Conservation (phyloP, 768 basidiomycete species). For the Boletellus sp. region DNA sequence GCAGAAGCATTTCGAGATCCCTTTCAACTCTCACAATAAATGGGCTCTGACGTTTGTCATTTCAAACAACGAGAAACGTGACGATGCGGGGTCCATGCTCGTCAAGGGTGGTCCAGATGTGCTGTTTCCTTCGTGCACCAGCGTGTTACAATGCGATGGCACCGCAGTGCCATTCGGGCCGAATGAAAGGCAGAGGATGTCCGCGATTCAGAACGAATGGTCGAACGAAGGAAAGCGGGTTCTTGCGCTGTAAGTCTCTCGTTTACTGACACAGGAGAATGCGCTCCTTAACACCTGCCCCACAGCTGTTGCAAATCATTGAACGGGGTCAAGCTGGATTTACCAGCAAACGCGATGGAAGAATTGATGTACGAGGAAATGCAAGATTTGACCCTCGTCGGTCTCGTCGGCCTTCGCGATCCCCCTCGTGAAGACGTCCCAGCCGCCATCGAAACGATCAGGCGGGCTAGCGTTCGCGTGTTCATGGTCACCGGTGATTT, state of each 20-base stretch:
- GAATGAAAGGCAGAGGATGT: conserved; percentile 19
- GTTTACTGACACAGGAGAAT: not conserved
- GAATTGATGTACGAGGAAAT: conserved; percentile 40
- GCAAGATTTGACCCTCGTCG: conserved; percentile 42
- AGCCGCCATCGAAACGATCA: conserved; percentile 43
- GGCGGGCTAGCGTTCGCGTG: conserved; percentile 49
- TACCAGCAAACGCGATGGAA: conserved; percentile 25
- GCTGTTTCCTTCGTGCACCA: conserved; percentile 39
- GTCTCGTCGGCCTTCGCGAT: conserved; percentile 53
- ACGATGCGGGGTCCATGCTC: conserved; percentile 34
- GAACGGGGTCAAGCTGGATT: conserved; percentile 15
- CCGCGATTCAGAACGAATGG: conserved; percentile 38
- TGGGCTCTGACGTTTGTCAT: conserved; percentile 47
- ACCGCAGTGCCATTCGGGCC: conserved; percentile 30
- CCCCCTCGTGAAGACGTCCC: conserved; percentile 53
- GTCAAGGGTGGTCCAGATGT: conserved; percentile 61
- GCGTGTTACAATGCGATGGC: conserved; percentile 32
- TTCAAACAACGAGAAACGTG: conserved; percentile 4
- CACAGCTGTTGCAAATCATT: conserved; percentile 30
- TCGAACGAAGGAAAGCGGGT: conserved; percentile 52
- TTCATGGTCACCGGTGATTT: conserved; percentile 61
- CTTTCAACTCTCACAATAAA: conserved; percentile 52
- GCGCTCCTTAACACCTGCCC: not conserved
- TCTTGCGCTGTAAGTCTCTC: conserved; percentile 37
- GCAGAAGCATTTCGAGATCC: conserved; percentile 33